phyloP scores from a whole-genome alignment of 306 rosid genomes.

The Begonia fuchsioides region DNA sequence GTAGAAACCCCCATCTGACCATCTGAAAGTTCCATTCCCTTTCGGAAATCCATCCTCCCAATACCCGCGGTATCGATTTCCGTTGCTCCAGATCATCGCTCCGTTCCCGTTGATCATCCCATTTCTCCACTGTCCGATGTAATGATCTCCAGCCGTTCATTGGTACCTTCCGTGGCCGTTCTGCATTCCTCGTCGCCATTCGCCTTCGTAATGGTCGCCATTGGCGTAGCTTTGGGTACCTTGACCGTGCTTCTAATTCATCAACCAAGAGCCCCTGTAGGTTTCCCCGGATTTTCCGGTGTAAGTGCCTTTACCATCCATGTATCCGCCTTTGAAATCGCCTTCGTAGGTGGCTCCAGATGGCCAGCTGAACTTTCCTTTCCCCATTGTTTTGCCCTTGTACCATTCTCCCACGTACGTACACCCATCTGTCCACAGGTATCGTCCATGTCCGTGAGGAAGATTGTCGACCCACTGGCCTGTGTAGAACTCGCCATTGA shows the following conservation, averaged over 20 bases:
- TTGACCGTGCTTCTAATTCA: constrained; percentile 61
- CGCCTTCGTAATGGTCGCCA: constrained; percentile 90
- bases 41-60: constrained; percentile 75
- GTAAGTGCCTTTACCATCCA: constrained; percentile 80
- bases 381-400: constrained; percentile 48
- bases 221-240: constrained; percentile 51
- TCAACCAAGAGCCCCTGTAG: constrained; percentile 66
- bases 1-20: constrained; percentile 61
- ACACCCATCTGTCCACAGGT: constrained; percentile 85
- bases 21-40: constrained; percentile 69
- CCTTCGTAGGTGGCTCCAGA: constrained; percentile 89
- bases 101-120: constrained; percentile 67
- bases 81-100: constrained; percentile 54
- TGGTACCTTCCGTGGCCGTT: constrained; percentile 79
- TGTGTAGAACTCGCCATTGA: constrained; percentile 68
- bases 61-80: constrained; percentile 63
- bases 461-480: constrained; percentile 46
- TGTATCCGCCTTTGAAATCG: constrained; percentile 45
- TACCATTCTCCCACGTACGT: constrained; percentile 83
- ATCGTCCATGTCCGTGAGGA: constrained; percentile 78
- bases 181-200: constrained; percentile 69
- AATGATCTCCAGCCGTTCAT: constrained; percentile 66
- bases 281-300: constrained; percentile 56
- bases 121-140: constrained; percentile 59
- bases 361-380: constrained; percentile 88